Percentiles rank a stretch among this genome's conserved stretches.
phyloP scores from a whole-genome alignment of 352 stramenopile species.

The Phytophthora tubulina region DNA sequence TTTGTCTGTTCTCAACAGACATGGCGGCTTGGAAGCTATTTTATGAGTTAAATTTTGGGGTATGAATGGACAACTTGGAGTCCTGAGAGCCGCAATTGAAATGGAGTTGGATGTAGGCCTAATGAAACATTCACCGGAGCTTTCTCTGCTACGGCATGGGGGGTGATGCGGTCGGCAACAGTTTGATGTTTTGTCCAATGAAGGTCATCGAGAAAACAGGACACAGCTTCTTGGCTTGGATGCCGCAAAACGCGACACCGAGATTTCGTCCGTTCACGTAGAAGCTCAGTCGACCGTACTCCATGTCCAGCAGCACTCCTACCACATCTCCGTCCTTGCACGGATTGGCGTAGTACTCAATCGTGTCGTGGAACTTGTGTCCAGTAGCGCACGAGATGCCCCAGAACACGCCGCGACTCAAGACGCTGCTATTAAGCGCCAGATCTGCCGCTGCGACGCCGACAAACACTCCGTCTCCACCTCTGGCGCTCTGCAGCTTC shows the following conservation, averaged over 20 bases:
- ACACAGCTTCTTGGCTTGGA: conserved; percentile 66
- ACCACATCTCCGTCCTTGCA: conserved; percentile 82
- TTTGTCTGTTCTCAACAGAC: conserved; percentile 2
- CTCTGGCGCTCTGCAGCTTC: conserved; percentile 55
- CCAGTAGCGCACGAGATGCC: conserved; percentile 77
- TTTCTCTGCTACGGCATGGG: conserved; percentile 46
- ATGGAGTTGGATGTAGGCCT: conserved; percentile 17
- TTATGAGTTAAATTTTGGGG: conserved; percentile 21
- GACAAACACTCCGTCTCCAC: conserved; percentile 79
- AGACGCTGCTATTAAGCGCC: conserved; percentile 64
- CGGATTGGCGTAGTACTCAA: conserved; percentile 80
- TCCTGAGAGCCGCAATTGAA: conserved; percentile 13
- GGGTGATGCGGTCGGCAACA: conserved; percentile 64
- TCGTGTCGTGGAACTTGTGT: conserved; percentile 80
- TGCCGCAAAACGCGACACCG: conserved; percentile 74
- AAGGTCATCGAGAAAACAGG: conserved; percentile 80
- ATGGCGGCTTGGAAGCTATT: conserved; percentile 25
- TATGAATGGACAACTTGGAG: conserved; percentile 17
- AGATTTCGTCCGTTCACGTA: conserved; percentile 83
- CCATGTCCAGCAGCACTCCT: conserved; percentile 80
- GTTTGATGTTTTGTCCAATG: conserved; percentile 70
- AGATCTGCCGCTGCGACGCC: conserved; percentile 66
- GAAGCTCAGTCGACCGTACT: conserved; percentile 77
- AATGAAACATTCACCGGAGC: conserved; percentile 17
- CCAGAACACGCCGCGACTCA: conserved; percentile 77